A percentile compares a stretch with the other conserved stretches of the same genome.
Evolutionary conservation across 495 filamentous ascomycete genomes (phyloP).

Genomic region (Penicillium diatomitis): DNA sequence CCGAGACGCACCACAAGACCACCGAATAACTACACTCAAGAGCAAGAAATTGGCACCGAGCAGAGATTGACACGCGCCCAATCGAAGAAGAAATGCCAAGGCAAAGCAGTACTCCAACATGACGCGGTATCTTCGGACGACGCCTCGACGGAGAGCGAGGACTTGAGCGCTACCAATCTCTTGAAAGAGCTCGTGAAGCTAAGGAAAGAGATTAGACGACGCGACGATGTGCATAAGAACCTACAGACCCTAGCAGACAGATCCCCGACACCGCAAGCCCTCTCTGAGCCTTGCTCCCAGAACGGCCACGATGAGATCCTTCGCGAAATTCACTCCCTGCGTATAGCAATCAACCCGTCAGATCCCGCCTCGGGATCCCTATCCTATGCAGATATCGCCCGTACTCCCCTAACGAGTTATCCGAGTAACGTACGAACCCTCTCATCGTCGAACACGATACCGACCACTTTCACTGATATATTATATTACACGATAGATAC

Average conservation of each 20-base stretch:
- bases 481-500: conserved; percentile 17
- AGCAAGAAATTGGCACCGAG: conserved; percentile 1
- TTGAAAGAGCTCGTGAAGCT: no score
- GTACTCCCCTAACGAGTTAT: conserved; percentile 13
- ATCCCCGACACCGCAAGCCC: no score
- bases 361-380: neutral
- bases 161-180: no score
- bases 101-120: no score
- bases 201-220: no score
- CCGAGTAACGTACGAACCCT: conserved; percentile 13
- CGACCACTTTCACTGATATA: conserved; percentile 12
- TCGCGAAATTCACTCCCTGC: conserved; percentile 13
- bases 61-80: neutral
- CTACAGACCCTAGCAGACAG: no score
- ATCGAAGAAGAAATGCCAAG: conserved; percentile 1
- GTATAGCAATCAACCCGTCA: conserved; percentile 7
- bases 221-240: no score
- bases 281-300: no score
- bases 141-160: no score
- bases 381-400: conserved; percentile 10
- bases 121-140: no score
- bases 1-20: conserved; percentile 4
- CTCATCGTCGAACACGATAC: conserved; percentile 3
- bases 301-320: conserved; percentile 11
- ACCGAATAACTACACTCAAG: conserved; percentile 1